Evolutionary conservation across 2,329 filamentous ascomycete genomes (phyloP), one percentile per base, ranked within the genome.

Genomic region (Penicillium aurantiogriseum): DNA sequence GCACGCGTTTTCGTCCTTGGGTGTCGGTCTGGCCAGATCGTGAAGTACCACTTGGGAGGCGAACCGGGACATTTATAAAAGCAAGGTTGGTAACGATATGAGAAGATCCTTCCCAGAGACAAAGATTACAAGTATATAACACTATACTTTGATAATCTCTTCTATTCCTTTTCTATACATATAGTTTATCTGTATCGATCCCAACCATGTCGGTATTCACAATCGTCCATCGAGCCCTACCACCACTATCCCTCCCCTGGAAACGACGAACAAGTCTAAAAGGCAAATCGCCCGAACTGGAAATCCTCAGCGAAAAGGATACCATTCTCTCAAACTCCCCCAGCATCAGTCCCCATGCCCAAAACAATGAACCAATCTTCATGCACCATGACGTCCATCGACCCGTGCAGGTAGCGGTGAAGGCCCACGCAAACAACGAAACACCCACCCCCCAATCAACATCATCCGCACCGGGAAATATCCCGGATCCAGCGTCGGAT

Each of bases 381-480:
- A 60, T 66, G 61, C 59, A 60, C 35, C 17, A 50, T 66, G 63
- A 66, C 61, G 61, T 61, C 57, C 54, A 57, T 11, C 10, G 43
- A 43, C 21, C 43, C 53, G 21, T 65, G 59, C 65, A 67, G 62
- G 19, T 67, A 67, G 65, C 64, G 65, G 65, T 67, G 65, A 67
- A 58, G 54, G 31, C 47, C 31, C 31, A 54, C 17, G 29, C 51
- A 53, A 23, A 19, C 42, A 35, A 54, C 39, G 3, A 29, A 42
- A 9, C 44, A 51, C 5, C 21, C 47, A 31, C 38, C 33, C 10
- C 15, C n/a, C 45, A 45, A 21, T 29, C 50, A 51, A 9, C 39
- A 46, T 15, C 9, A 23, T 35, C 40, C 2, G 8, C 25, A 5
- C 11, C 48, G 42, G 49, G 21, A 27, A 43, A 42, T 19, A 39